Percentiles rank a stretch among this genome's conserved stretches.
phyloP scores from a whole-genome alignment of 2,329 filamentous ascomycete genomes.

The Malbranchea cinnamomea region DNA sequence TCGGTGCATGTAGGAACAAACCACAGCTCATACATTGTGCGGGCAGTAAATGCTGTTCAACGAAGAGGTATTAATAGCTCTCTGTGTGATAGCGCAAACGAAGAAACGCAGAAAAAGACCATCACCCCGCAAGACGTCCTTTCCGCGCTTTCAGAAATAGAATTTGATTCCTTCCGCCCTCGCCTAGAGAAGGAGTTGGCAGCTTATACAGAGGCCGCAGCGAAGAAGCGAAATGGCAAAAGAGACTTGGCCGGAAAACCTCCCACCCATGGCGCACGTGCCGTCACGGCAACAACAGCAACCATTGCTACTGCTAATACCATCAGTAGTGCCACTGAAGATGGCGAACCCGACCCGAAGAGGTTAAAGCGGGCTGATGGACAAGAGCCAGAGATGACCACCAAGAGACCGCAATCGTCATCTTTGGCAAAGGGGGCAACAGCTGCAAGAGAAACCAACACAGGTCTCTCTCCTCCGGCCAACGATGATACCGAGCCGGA shows the following conservation, averaged over 20 bases:
- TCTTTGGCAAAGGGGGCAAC: constrained; percentile 4
- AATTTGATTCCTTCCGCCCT: constrained; percentile 44
- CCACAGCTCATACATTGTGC: constrained; percentile 1
- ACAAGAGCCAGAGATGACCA: constrained; percentile 1
- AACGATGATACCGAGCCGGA: constrained; percentile 16
- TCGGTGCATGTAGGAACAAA: not conserved
- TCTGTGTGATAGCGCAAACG: constrained; percentile 37
- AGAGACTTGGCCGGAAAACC: constrained; percentile 28
- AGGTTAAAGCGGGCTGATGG: constrained; percentile 11
- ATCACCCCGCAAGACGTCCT: constrained; percentile 47
- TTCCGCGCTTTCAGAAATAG: constrained; percentile 43
- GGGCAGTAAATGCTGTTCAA: constrained; percentile 1
- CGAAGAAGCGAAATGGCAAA: constrained; percentile 22
- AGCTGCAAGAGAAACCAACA: constrained; percentile 9
- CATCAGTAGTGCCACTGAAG: constrained; percentile 47
- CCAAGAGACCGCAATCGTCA: constrained; percentile 2
- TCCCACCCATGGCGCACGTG: not conserved
- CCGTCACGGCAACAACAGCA: constrained; percentile 16
- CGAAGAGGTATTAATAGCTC: constrained; percentile 2
- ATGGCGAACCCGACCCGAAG: constrained; percentile 42
- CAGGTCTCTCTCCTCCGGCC: no score
- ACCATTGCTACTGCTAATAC: constrained; percentile 32
- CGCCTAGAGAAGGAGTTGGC: constrained; percentile 45
- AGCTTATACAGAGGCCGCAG: constrained; percentile 25
- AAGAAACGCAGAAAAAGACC: constrained; percentile 47